Conservation (phyloP, 192 early-diverging fungal genomes). For the Backusella liffmaniae region DNA sequence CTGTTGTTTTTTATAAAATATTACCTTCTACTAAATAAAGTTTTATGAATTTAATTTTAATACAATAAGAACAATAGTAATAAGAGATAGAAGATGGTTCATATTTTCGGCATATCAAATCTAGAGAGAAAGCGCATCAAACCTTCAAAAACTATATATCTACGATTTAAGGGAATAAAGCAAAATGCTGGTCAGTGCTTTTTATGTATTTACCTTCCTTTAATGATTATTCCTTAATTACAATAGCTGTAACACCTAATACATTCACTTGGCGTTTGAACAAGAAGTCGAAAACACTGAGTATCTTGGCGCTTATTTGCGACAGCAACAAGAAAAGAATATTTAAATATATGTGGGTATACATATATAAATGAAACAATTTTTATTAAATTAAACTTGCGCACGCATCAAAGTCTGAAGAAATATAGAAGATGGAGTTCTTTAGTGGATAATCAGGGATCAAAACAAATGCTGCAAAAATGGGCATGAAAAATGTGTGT, state of each 20-base stretch:
- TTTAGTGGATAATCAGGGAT: neutral
- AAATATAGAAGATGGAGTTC: neutral
- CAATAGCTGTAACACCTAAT: neutral
- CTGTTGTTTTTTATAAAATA: neutral
- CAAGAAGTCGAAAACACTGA: neutral
- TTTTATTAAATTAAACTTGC: neutral
- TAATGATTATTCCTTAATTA: neutral
- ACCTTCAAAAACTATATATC: neutral
- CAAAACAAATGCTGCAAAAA: neutral
- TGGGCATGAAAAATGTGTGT: neutral
- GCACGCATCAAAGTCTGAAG: neutral
- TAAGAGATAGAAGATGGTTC: neutral
- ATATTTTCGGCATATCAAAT: neutral
- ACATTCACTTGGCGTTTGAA: neutral
- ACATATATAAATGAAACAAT: neutral
- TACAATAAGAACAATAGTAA: neutral
- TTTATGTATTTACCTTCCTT: neutral
- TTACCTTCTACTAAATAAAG: neutral
- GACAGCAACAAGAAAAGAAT: neutral
- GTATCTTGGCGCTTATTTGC: neutral
- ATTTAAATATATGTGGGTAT: neutral
- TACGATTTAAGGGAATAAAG: neutral
- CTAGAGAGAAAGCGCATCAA: neutral
- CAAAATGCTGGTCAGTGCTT: neutral
- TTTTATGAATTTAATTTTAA: neutral